phyloP scores from a whole-genome alignment of 192 early-diverging fungal species.

The Linnemannia elongata region DNA sequence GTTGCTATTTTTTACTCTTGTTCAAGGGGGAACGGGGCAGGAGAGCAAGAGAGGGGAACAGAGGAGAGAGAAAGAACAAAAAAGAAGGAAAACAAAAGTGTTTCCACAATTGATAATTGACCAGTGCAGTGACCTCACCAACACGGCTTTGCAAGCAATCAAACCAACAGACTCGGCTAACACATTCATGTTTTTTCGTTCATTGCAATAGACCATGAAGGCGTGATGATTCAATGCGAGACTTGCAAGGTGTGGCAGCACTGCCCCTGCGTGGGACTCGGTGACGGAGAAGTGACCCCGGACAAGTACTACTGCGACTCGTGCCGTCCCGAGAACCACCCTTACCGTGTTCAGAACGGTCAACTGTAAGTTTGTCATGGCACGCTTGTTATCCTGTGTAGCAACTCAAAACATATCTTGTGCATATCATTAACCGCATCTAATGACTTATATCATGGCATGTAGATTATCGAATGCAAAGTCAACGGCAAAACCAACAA shows the following conservation, averaged over 20 bases:
- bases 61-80: background rate
- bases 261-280: conserved; percentile 63
- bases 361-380: conserved; percentile 43
- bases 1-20: background rate
- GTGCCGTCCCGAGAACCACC: conserved; percentile 62
- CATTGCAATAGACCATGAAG: conserved; percentile 58
- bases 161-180: background rate
- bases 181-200: background rate
- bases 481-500: conserved; percentile 57
- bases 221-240: conserved; percentile 67
- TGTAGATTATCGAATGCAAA: conserved; percentile 39
- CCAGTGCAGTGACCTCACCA: background rate
- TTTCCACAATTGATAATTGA: background rate
- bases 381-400: background rate
- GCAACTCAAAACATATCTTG: background rate
- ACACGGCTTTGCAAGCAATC: background rate
- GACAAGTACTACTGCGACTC: conserved; percentile 66
- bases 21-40: background rate
- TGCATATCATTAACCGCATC: background rate
- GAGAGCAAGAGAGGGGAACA: background rate
- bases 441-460: background rate
- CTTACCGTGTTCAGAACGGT: conserved; percentile 49
- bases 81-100: background rate
- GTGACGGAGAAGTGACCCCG: conserved; percentile 60
- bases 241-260: conserved; percentile 70